Conservation (phyloP, 73 alveolate genomes). For the Breviolum minutum region DNA sequence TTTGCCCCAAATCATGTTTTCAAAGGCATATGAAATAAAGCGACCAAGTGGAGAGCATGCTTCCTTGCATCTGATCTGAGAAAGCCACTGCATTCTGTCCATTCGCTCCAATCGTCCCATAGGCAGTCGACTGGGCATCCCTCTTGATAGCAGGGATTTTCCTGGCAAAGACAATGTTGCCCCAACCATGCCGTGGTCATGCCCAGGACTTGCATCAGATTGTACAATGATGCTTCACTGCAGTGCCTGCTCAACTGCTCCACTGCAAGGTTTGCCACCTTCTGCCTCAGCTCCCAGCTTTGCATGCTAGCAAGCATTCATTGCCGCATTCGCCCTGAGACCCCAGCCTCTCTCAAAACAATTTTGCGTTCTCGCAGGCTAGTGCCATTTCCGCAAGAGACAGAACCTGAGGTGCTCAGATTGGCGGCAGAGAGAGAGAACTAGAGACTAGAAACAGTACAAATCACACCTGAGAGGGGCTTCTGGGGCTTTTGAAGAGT, state of each 20-base stretch:
- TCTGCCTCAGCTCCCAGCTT: background rate
- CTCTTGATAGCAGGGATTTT: constrained; percentile 10
- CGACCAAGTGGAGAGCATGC: too few species aligned
- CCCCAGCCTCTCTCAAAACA: constrained; percentile 18
- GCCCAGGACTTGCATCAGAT: background rate
- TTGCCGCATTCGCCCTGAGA: background rate
- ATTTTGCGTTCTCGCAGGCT: constrained; percentile 51
- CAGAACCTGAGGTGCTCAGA: constrained; percentile 11
- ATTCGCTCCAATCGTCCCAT: constrained; percentile 71
- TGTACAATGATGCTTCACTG: too few species aligned
- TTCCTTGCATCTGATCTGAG: background rate
- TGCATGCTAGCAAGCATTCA: background rate
- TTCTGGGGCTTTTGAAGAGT: too few species aligned
- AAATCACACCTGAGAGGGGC: background rate
- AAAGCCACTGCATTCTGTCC: constrained; percentile 41
- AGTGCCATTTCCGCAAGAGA: constrained; percentile 77
- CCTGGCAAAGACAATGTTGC: background rate
- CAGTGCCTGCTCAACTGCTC: constrained; percentile 16
- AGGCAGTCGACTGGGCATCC: constrained; percentile 50
- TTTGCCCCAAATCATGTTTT: background rate
- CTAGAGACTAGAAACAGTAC: background rate
- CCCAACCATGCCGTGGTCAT: background rate
- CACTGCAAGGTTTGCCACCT: constrained; percentile 79
- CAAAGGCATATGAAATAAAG: too few species aligned
- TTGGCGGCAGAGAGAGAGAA: too few species aligned